Evolutionary conservation across 169 alveolate genomes (phyloP), one percentile per base, ranked within the genome.

Genomic region (Babesia ovis): DNA sequence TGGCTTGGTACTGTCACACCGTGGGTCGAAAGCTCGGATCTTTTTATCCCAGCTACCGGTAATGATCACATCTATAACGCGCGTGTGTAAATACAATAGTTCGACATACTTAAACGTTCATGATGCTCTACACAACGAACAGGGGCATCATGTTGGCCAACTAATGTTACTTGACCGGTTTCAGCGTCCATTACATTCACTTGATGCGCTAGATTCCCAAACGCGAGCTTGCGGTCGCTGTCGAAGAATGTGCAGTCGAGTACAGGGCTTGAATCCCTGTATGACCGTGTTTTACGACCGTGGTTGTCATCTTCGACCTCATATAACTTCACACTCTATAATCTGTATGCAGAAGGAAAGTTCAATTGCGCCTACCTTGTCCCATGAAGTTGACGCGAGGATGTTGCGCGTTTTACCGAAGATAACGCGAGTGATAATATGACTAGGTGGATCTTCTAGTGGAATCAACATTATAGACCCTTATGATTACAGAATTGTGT

Each of bases 331-430:
- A 81, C 45, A 14, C 85, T 71, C 89, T 81, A 58, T 20, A 11
- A 6, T 11, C 25, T n/a, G 20, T 48, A 8, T 48, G 5, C 5
- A 48, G 20, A 48, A 25, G 9, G 22, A 6, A 29, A 41, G 23
- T 2, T 18, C 14, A 20, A 3, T 34, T 16, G 29, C 34, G 34
- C 73, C 16, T n/a, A 81, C 89, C 81, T 81, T 56, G 69, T 81
- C 89, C 89, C 89, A 81, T 45, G 89, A 58, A 27, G 89, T 27
- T n/a, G 66, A n/a, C 25, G 89, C 85, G 31, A 81, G 80, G 31
- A 71, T 37, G 73, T 71, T 46, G 31, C 83, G 70, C 45, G 59
- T 62, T 35, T 53, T 62, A 4, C 76, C 77, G 84, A 79, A 79
- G 68, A 31, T 16, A 16, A 79, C 87, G 39, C 75, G 73, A 31